Evolutionary conservation across 495 filamentous ascomycete genomes (phyloP).

Genomic region (Venustampulla echinocandica): DNA sequence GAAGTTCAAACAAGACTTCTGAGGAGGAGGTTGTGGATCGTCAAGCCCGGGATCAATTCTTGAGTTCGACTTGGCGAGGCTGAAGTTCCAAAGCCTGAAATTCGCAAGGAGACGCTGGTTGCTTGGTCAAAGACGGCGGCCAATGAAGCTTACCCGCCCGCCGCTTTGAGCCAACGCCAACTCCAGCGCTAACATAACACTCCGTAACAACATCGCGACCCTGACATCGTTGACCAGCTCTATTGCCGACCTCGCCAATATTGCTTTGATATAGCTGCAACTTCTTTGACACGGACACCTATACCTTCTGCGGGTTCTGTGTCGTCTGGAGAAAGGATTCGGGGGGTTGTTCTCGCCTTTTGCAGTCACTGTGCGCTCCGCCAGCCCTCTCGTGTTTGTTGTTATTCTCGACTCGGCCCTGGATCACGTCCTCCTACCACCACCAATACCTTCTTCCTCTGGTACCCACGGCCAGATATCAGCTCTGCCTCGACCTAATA

Average conservation of each 20-base stretch:
- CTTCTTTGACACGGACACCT: not conserved
- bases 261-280: conserved; percentile 11
- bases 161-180: conserved; percentile 7
- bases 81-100: too few relatives aligned
- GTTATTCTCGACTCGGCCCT: conserved; percentile 3
- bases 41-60: not conserved
- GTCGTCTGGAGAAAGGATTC: not conserved
- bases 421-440: conserved; percentile 1
- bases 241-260: conserved; percentile 3
- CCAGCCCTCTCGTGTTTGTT: not conserved
- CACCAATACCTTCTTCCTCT: not conserved
- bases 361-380: too few relatives aligned
- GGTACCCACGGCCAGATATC: not conserved
- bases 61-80: conserved; percentile 14
- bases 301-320: not conserved
- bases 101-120: too few relatives aligned
- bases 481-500: conserved; percentile 1
- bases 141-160: conserved; percentile 1
- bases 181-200: too few relatives aligned
- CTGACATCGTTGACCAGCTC: too few relatives aligned
- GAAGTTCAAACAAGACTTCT: too few relatives aligned
- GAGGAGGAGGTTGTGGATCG: too few relatives aligned
- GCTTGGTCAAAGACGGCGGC: too few relatives aligned
- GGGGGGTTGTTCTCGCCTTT: not conserved
- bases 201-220: conserved; percentile 23